Evolutionary conservation across 768 basidiomycete species (phyloP).

Genomic region (Tubosaeta brunneosetosa): DNA sequence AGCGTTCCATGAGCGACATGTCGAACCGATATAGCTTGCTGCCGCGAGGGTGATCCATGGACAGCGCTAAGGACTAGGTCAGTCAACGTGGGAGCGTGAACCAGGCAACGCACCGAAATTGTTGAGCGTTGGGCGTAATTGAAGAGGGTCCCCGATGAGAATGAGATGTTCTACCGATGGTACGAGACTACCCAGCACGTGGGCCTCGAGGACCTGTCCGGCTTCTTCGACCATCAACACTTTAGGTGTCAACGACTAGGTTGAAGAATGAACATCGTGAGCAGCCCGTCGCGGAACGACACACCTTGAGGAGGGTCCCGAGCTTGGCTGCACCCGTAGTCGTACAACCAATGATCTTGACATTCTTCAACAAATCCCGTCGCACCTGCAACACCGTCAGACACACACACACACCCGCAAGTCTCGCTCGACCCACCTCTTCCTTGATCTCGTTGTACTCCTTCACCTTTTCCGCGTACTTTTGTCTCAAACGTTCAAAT

Average conservation of each 20-base stretch:
- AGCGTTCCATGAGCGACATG: conserved; percentile 72
- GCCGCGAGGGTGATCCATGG: conserved; percentile 62
- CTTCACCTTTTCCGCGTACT: conserved; percentile 37
- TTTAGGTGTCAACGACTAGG: conserved; percentile 52
- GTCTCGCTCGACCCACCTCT: conserved; percentile 39
- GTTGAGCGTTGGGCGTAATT: conserved; percentile 64
- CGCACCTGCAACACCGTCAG: conserved; percentile 39
- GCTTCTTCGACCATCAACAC: conserved; percentile 77
- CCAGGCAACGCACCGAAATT: conserved; percentile 46
- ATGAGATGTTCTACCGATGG: conserved; percentile 69
- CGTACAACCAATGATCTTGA: conserved; percentile 71
- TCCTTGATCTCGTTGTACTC: conserved; percentile 41
- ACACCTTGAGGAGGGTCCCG: conserved; percentile 50
- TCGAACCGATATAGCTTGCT: conserved; percentile 58
- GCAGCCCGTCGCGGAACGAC: neutral
- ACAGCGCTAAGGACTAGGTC: conserved; percentile 43
- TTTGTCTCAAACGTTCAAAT: conserved; percentile 39
- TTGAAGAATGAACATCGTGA: neutral
- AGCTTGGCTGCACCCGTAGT: conserved; percentile 78
- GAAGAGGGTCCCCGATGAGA: conserved; percentile 75
- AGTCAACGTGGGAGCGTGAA: neutral
- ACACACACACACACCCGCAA: neutral
- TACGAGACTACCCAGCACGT: conserved; percentile 61
- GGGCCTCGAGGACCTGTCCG: conserved; percentile 78
- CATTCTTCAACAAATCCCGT: conserved; percentile 46